Evolutionary conservation across 345 rosid species (phyloP), one percentile per base, ranked within the genome.

Genomic region (Heritiera littoralis): DNA sequence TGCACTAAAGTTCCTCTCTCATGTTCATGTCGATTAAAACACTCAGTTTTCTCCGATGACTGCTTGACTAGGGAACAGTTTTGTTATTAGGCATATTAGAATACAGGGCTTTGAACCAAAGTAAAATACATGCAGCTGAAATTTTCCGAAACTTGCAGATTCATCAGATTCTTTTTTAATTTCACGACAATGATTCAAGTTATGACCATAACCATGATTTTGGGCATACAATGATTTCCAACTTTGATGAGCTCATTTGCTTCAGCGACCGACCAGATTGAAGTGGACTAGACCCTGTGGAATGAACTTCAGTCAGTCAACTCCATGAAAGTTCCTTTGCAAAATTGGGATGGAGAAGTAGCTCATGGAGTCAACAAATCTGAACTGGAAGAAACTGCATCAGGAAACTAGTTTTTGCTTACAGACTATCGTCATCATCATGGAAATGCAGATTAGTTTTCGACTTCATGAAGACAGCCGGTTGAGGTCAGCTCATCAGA

Each of bases 331-430:
- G 48, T 48, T 52, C 41, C 65, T 12, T 48, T 48, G 81, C 18
- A 67, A 74, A 58, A 48, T 73, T 64, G 78, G 68, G 38, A 8
- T 66, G 49, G 48, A 73, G 23, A 51, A 55, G 63, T 72, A 71
- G 61, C 77, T 77, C 38, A 55, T 68, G 20, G 58, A 65, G 54
- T 63, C 79, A 72, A 71, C 64, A 74, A 45, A 14, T 66, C 82
- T 46, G 28, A 56, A 74, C 18, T 11, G 32, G 41, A 58, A 41
- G 51, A 66, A 54, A 54, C 58, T 15, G 15, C n/a, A 54, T 15
- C 6, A 14, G 0, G 7, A 5, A 4, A 54, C n/a, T 54, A 54
- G n/a, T 14, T 54, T 54, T 54, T 15, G 58, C 58, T 54, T 54
- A 54, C n/a, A 14, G n/a, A 15, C 58, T 15, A 14, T 17, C 8